Conservation (phyloP, 176 grass and related monocot species). For the Rhynchospora pubera region DNA sequence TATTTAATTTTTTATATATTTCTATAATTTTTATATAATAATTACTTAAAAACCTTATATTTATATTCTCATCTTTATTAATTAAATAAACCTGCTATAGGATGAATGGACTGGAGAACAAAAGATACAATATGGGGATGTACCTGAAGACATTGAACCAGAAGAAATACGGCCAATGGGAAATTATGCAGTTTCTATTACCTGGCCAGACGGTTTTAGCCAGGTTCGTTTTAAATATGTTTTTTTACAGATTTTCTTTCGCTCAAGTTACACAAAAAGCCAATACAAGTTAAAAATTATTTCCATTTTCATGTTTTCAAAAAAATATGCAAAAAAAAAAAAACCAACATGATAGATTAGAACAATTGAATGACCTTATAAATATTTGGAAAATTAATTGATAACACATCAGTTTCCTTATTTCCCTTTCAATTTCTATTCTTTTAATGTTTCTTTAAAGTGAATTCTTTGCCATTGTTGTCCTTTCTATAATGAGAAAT, state of each 20-base stretch:
- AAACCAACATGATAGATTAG: too few species aligned
- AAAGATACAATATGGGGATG: slow-evolving; percentile 73
- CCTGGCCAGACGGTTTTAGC: slow-evolving; percentile 98
- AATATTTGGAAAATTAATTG: too few species aligned
- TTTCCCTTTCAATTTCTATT: too few species aligned
- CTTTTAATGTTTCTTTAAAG: too few species aligned
- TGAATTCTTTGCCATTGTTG: too few species aligned
- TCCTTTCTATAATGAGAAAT: too few species aligned
- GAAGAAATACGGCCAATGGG: slow-evolving; percentile 93
- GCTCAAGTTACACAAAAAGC: not conserved
- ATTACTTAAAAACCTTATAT: not conserved
- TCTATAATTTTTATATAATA: not conserved
- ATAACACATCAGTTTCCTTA: too few species aligned
- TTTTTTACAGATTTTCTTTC: not conserved
- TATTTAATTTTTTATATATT: not conserved
- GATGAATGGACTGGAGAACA: slow-evolving; percentile 99
- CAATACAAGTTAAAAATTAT: not conserved
- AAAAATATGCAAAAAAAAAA: too few species aligned
- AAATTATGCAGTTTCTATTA: slow-evolving; percentile 96
- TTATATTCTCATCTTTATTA: not conserved
- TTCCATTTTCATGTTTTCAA: too few species aligned
- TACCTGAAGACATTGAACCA: slow-evolving; percentile 92
- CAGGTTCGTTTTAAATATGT: slow-evolving; percentile 43
- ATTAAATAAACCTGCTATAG: slow-evolving; percentile 23
- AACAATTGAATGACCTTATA: too few species aligned